A percentile compares a stretch with the other conserved stretches of the same genome.
Conservation (phyloP, 805 yeast species). For the Saturnispora quitensis region DNA sequence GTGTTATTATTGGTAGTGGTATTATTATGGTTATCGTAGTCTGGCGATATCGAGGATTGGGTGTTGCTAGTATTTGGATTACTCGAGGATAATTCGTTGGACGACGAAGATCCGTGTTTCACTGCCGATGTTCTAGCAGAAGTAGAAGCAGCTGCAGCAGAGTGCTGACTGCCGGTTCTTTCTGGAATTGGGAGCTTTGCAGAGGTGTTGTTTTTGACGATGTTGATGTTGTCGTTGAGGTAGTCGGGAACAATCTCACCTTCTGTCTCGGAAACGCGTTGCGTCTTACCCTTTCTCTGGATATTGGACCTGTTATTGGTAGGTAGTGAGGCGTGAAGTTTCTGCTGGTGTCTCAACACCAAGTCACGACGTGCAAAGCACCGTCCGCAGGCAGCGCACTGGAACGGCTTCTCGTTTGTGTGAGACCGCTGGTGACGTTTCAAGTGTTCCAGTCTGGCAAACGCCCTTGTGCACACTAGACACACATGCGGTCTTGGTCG, state of each 20-base stretch:
- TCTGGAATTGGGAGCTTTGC: slow-evolving; percentile 37
- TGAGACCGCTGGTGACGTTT: slow-evolving; percentile 91
- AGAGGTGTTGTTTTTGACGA: slow-evolving; percentile 41
- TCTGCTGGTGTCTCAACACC: slow-evolving; percentile 89
- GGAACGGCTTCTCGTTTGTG: slow-evolving; percentile 93
- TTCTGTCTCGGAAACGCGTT: slow-evolving; percentile 16
- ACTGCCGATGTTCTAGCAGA: slow-evolving; percentile 9
- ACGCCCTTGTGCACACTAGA: slow-evolving; percentile 84
- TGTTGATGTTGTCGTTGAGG: slow-evolving; percentile 42
- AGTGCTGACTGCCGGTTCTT: background rate
- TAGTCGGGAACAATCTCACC: slow-evolving; percentile 29
- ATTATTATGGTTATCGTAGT: background rate
- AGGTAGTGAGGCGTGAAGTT: slow-evolving; percentile 59
- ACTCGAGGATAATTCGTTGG: background rate
- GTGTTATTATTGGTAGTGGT: background rate
- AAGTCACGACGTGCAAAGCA: slow-evolving; percentile 88
- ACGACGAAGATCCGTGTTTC: background rate
- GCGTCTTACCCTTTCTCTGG: slow-evolving; percentile 26
- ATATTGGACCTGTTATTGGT: slow-evolving; percentile 27
- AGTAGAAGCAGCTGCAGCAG: background rate
- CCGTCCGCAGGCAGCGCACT: slow-evolving; percentile 93
- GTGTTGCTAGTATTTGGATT: slow-evolving; percentile 1
- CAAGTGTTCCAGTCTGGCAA: slow-evolving; percentile 90
- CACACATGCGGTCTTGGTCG: slow-evolving; percentile 94
- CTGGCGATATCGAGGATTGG: slow-evolving; percentile 6